Base-by-base conservation (phyloP, 1,139 yeast species). In the Protomyces gravidus region DNA sequence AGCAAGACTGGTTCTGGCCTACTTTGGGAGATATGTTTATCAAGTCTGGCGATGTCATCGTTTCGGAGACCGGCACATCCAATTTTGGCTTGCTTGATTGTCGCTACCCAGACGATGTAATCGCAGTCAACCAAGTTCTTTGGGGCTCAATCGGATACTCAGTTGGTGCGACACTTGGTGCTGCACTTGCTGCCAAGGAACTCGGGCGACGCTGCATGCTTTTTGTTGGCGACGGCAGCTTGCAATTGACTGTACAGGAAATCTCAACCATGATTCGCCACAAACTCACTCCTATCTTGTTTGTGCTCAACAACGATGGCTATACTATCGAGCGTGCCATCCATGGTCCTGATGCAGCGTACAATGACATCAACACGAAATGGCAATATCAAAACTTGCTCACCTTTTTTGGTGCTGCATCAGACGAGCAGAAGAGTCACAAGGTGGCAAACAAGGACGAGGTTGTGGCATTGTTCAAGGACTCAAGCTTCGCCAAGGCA, bases 211-310 rank as follows among this genome's bases (percentile, higher is more conserved):
- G 95, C 65, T 78, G 87, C 23, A 73, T 87, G 17, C 74, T 89
- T 7, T 75, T 87, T 27, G 89, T 86, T 74, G 96, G 96, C 53
- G 96, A 89, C 69, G 96, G 96, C 1, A 84, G 94, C 6, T 89
- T 96, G 1, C 95, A 87, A 73, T 86, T 89, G 95, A 87, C 96
- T 1, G 78, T 85, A 50, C 90, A 85, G 71, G 96, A 89, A 70
- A 72, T 88, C 52, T 81, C 92, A 1, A 81, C 88, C 26, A 83
- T 79, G 69, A 72, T 85, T 52, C 79, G 89, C 61, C 76, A 80
- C 65, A 76, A 78, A 27, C 75, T 84, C 36, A 78, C 79, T 17
- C 86, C 90, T 23, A 79, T 84, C 50, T 77, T 89, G 28, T 76
- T 87, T 65, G 71, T 89, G 61, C 75, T 88, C 72, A 89, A 89